These are phyloP conservation scores for Ogataea zsoltii DNA, from an alignment of 805 yeast species.

Conservation along the genomic window DNA sequence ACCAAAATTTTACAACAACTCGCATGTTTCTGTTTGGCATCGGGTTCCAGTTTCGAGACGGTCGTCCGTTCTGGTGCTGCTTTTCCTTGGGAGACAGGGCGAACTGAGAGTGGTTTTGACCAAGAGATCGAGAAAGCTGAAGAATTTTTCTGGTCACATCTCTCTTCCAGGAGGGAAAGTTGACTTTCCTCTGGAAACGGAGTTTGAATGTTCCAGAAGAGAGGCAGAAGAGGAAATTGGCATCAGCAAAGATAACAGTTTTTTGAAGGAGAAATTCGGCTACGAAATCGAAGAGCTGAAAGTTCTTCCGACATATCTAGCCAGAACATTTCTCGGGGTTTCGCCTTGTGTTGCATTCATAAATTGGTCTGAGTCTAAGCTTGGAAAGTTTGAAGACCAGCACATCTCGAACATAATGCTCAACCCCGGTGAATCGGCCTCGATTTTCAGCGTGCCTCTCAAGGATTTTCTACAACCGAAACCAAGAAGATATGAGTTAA, in stretches of 20 bases:
- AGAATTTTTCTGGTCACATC: slow-evolving; percentile 84
- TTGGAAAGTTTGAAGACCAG: slow-evolving; percentile 29
- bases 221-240: slow-evolving; percentile 92
- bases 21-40: slow-evolving; percentile 55
- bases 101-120: slow-evolving; percentile 80
- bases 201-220: slow-evolving; percentile 74
- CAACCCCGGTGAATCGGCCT: slow-evolving; percentile 77
- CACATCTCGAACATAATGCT: slow-evolving; percentile 41
- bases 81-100: slow-evolving; percentile 71
- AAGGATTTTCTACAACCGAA: slow-evolving; percentile 51
- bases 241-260: slow-evolving; percentile 48
- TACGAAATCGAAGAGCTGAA: slow-evolving; percentile 60
- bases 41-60: slow-evolving; percentile 64
- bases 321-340: slow-evolving; percentile 81
- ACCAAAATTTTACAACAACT: slow-evolving; percentile 36
- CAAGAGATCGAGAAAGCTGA: slow-evolving; percentile 66
- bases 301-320: slow-evolving; percentile 74
- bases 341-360: slow-evolving; percentile 76
- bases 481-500: slow-evolving; percentile 27
- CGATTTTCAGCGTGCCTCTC: slow-evolving; percentile 70
- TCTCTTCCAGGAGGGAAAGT: slow-evolving; percentile 95
- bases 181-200: slow-evolving; percentile 63
- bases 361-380: slow-evolving; percentile 38
- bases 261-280: slow-evolving; percentile 46
- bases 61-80: slow-evolving; percentile 74